Evolutionary conservation across 495 filamentous ascomycete genomes (phyloP), one percentile per base, ranked within the genome.

Genomic region (Parachaetomium inaequale): DNA sequence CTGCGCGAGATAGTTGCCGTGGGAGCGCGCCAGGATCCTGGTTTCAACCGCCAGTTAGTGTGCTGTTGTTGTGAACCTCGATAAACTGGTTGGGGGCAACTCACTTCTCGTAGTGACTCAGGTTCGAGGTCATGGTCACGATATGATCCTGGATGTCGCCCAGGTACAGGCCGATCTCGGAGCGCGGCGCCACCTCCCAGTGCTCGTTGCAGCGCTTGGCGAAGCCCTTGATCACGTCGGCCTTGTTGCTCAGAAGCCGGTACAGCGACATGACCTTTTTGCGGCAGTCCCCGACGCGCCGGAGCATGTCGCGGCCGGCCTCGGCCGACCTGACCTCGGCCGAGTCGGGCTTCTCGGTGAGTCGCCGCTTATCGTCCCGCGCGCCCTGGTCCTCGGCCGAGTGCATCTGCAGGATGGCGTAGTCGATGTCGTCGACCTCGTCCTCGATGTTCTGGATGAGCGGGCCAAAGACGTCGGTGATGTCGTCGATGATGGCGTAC

Each of bases 141-240:
- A 97, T 96, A 72, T 97, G 93, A 77, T 98, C 94, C 75, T 98
- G 94, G 67, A 98, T 97, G 79, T 97, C 94, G 56, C 94, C 93
- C 62, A 98, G 75, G 76, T 97, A 98, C 57, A 98, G 70, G 7
- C 94, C 93, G 74, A 98, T 97, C 74, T 98, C 94, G 34, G 88
- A 92, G 62, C 93, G 82, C 55, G 94, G 94, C 28, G 94, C 95
- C 46, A 98, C 88, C 68, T 96, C 90, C 92, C 94, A 98, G 64
- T 93, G 91, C 77, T 98, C 94, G 67, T 96, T 98, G 74, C 94
- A 98, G 21, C 94, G 82, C 77, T 98, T 98, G n/a, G 94, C 94
- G 64, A 98, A 97, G 2, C 94, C 92, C 78, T 97, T 97, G 76
- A 98, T 97, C 28, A 98, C 94, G 67, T 98, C 94, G 11, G 93